A percentile compares a stretch with the other conserved stretches of the same genome.
These are phyloP conservation scores for Dryadomyces quercus-mongolicae DNA, from an alignment of 2,329 filamentous ascomycete species.

Conservation along the genomic window DNA sequence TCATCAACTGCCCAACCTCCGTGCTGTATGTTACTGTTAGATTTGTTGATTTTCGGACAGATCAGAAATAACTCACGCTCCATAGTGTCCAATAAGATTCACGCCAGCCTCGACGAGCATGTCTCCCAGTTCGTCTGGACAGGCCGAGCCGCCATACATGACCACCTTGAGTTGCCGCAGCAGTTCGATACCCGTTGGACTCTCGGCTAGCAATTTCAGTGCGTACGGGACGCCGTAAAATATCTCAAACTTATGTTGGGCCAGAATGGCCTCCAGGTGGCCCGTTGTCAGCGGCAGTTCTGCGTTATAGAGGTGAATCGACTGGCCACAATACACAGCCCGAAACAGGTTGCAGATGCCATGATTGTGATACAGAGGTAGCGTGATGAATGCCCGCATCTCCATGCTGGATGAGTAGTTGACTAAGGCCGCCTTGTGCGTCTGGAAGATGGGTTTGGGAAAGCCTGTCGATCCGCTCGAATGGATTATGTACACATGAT, in stretches of 20 bases:
- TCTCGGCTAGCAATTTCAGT: constrained; percentile 49
- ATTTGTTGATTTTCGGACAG: constrained; percentile 26
- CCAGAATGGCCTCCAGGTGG: constrained; percentile 32
- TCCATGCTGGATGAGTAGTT: constrained; percentile 28
- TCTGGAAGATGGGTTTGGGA: constrained; percentile 50
- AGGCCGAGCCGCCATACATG: constrained; percentile 44
- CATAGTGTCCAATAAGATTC: constrained; percentile 14
- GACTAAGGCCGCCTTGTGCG: constrained; percentile 35
- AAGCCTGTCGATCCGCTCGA: constrained; percentile 43
- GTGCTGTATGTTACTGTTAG: constrained; percentile 24
- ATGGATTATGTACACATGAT: constrained; percentile 19
- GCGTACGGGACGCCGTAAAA: constrained; percentile 53
- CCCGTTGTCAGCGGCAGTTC: constrained; percentile 39
- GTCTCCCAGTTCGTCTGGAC: constrained; percentile 32
- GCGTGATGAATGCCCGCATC: constrained; percentile 39
- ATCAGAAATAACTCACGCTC: constrained; percentile 27
- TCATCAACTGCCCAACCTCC: constrained; percentile 51
- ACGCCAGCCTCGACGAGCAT: neutral
- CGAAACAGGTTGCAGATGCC: constrained; percentile 43
- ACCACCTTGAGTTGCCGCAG: constrained; percentile 37
- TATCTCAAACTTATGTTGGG: constrained; percentile 31
- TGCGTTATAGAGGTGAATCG: constrained; percentile 41
- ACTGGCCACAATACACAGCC: constrained; percentile 35
- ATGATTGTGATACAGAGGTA: constrained; percentile 48
- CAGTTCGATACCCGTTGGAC: constrained; percentile 35